Percentiles rank a stretch among this genome's conserved stretches.
phyloP scores from a whole-genome alignment of 2,329 filamentous ascomycete species.

The Cordyceps fumosorosea region DNA sequence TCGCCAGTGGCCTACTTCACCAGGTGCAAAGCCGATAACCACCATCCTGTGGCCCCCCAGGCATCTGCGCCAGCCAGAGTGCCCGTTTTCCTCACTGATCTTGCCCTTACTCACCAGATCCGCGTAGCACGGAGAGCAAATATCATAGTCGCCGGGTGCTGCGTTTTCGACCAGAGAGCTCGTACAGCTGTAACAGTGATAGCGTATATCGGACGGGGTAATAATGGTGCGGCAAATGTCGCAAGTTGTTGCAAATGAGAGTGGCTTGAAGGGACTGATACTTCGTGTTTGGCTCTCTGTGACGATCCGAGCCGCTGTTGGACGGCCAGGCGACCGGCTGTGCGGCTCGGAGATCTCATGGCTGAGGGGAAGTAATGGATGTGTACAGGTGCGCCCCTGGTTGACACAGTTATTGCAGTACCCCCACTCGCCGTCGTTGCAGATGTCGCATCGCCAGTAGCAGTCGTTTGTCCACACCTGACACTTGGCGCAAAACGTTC shows the following conservation, averaged over 20 bases:
- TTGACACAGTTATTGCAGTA: conserved; percentile 88
- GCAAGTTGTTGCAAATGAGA: conserved; percentile 69
- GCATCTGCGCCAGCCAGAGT: conserved; percentile 78
- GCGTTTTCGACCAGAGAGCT: conserved; percentile 41
- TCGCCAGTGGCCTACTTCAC: conserved; percentile 59
- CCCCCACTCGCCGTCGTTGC: conserved; percentile 92
- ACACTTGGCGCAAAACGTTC: conserved; percentile 79
- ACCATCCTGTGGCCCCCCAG: conserved; percentile 77
- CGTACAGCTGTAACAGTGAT: conserved; percentile 74
- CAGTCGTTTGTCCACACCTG: conserved; percentile 68
- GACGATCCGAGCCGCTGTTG: conserved; percentile 42
- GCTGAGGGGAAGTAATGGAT: conserved; percentile 70
- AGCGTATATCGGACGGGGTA: conserved; percentile 59
- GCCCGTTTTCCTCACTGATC: conserved; percentile 69
- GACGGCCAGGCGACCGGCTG: conserved; percentile 34
- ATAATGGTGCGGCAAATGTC: conserved; percentile 73
- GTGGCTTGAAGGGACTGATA: conserved; percentile 54
- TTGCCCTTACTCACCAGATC: conserved; percentile 55
- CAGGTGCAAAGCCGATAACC: conserved; percentile 67
- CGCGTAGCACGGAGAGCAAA: conserved; percentile 73
- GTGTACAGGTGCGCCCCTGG: conserved; percentile 71
- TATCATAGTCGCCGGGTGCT: conserved; percentile 71
- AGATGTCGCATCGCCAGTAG: conserved; percentile 82
- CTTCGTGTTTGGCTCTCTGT: conserved; percentile 39
- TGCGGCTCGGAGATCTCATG: conserved; percentile 41